phyloP scores from a whole-genome alignment of 495 filamentous ascomycete genomes.

The Lasiosphaeria hispida region DNA sequence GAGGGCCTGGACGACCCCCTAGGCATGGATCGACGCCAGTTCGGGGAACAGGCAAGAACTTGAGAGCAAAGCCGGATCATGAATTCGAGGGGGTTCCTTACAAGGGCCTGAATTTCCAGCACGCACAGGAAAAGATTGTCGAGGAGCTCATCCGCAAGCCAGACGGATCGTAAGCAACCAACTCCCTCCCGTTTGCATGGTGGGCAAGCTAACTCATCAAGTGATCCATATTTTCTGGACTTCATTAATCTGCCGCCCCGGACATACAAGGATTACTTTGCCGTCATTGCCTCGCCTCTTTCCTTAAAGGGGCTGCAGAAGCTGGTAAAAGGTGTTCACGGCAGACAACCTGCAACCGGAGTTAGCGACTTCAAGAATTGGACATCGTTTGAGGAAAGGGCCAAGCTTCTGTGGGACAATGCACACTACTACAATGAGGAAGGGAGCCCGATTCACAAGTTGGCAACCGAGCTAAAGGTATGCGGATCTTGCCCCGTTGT shows the following conservation, averaged over 20 bases:
- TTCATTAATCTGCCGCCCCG: constrained; percentile 67
- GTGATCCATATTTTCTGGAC: constrained; percentile 54
- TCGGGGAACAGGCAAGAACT: constrained; percentile 17
- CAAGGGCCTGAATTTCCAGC: constrained; percentile 66
- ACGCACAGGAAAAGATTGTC: constrained; percentile 79
- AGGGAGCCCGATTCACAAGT: constrained; percentile 68
- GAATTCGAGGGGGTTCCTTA: constrained; percentile 54
- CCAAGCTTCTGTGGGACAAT: constrained; percentile 79
- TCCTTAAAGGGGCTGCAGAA: constrained; percentile 70
- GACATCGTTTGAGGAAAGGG: constrained; percentile 74
- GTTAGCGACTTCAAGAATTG: constrained; percentile 72
- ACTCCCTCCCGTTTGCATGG: not conserved
- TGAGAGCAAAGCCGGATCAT: constrained; percentile 43
- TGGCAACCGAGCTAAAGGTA: constrained; percentile 76
- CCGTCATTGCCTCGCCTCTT: constrained; percentile 68
- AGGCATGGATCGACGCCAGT: constrained; percentile 12
- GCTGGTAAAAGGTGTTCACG: constrained; percentile 64
- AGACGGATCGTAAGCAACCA: constrained; percentile 55
- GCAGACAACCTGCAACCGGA: constrained; percentile 60
- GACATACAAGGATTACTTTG: constrained; percentile 69
- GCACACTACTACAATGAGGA: constrained; percentile 88
- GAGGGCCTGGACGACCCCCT: constrained; percentile 27
- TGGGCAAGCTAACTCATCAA: constrained; percentile 36
- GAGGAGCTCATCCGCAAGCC: constrained; percentile 62
- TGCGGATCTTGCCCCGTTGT: constrained; percentile 10